Base-by-base conservation (phyloP, 2,329 filamentous ascomycete species). In the Fusarium clavum region DNA sequence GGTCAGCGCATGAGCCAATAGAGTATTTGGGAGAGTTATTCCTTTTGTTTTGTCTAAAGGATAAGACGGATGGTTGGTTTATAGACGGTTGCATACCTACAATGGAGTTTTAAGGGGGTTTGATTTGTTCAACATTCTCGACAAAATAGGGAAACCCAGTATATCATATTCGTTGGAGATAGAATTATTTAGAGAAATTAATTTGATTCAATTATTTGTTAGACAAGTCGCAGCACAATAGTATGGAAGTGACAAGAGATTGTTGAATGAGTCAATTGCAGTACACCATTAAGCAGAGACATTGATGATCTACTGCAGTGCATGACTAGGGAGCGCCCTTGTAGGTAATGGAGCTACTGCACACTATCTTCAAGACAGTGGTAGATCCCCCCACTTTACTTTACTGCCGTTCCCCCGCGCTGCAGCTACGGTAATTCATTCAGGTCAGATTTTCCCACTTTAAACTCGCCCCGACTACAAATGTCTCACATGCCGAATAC, bases 1-100 rank as follows among this genome's bases (percentile, higher is more conserved):
- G 80, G 88, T 91, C 13, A 85, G 86, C 72, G 78, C 83, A 8
- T 83, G 72, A 22, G 76, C 27, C 8, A 14, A 25, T 41, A 46
- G 24, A n/a, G 11, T 34, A 29, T 76, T 25, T 18, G 16, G n/a
- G 38, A 49, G 18, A 32, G 14, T 41, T 30, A 46, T 61, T 59
- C 46, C 27, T 18, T 52, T 46, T 60, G 46, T 40, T 38, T 27
- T 53, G 22, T 24, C 38, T 14, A 45, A 30, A 18, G 29, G 32
- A 48, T 10, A 44, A 22, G n/a, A 16, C 13, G 27, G 34, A 32
- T 57, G 41, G 52, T 27, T 41, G 40, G 27, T 13, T 43, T 41
- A 57, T 57, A 55, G 32, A 47, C 29, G 41, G 56, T 48, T 62
- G 53, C 51, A 70, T 58, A 40, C 25, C 45, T 62, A 25, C 24